Base-by-base conservation (phyloP, 306 rosid genomes). In the Trifolium repens region DNA sequence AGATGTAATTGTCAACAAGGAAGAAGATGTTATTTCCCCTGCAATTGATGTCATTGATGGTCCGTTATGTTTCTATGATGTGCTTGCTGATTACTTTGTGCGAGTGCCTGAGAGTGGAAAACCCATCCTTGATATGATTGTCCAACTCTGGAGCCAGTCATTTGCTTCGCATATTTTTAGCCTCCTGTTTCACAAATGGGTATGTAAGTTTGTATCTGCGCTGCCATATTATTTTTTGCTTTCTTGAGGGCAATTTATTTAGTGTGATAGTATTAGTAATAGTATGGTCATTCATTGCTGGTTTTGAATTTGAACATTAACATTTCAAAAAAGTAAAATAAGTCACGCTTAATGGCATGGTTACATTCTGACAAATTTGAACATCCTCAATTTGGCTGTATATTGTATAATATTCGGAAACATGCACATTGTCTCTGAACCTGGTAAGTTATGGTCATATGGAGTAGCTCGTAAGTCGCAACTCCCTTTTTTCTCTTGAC, bases 121-220 rank as follows among this genome's bases (percentile, higher is more conserved):
- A 72, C 89, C 93, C 71, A 84, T 92, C 86, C 93, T 96, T 72
- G 93, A 96, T 81, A 73, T 90, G 88, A 85, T 92, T 75, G 96
- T 96, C 80, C 91, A 89, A 87, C 93, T 89, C 9, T 96, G 99
- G 99, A 96, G 99, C 84, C 99, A 96, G 79, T 96, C 97, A 55
- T 92, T 96, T 87, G 93, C 98, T 34, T 96, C 97, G 16, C 92
- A 96, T 78, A 96, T 90, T 64, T 96, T 92, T 80, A 87, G 97
- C 52, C 93, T 90, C 65, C 77, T 96, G 82, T 96, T 96, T 83
- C 96, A 96, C 84, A 96, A 96, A 89, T 96, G 98, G 98, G 99
- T 96, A 91, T 69, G 87, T 78, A 60, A 62, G 74, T 79, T 67
- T 71, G 55, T 72, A 16, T 54, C 26, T 22, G 42, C 42, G 9